A percentile compares a stretch with the other conserved stretches of the same genome.
phyloP scores from a whole-genome alignment of 2,329 filamentous ascomycete species.

The Trichoderma arundinaceum region DNA sequence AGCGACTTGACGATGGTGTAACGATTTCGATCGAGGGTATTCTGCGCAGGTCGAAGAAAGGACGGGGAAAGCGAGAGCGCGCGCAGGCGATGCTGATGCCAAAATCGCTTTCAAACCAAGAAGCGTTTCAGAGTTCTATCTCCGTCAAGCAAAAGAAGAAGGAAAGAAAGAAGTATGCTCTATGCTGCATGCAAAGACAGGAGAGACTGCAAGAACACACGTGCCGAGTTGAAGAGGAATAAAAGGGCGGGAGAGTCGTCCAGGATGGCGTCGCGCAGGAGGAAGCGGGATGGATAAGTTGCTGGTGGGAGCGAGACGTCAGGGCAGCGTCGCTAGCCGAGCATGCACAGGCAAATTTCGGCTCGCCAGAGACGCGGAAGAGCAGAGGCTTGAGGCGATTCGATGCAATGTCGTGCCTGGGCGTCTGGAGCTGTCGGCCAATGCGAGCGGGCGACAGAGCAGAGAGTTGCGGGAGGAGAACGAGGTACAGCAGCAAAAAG shows the following conservation, averaged over 20 bases:
- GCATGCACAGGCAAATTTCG: constrained; percentile 23
- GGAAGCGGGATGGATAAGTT: constrained; percentile 1
- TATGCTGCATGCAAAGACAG: constrained; percentile 1
- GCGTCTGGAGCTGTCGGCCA: neutral
- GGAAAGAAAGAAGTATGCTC: neutral
- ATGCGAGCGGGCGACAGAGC: constrained; percentile 13
- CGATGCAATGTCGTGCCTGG: neutral
- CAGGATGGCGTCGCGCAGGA: constrained; percentile 10
- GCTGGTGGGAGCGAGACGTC: constrained; percentile 15
- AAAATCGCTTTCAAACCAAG: constrained; percentile 6
- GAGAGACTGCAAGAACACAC: constrained; percentile 6
- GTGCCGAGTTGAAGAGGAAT: constrained; percentile 1
- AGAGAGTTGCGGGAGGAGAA: constrained; percentile 19
- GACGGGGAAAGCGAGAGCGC: neutral
- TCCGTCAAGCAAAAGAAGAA: constrained; percentile 6
- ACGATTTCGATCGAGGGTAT: constrained; percentile 27
- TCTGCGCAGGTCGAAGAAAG: constrained; percentile 1
- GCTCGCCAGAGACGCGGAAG: constrained; percentile 13
- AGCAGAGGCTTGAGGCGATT: constrained; percentile 4
- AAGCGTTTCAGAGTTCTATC: constrained; percentile 1
- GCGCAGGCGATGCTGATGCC: neutral
- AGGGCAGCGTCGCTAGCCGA: constrained; percentile 25
- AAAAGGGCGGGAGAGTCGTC: constrained; percentile 2
- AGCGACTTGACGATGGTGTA: constrained; percentile 22
- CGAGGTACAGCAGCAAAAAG: constrained; percentile 20